A percentile compares a stretch with the other conserved stretches of the same genome.
Evolutionary conservation across 2,329 filamentous ascomycete genomes (phyloP).

Genomic region (Colletotrichum paranaense): DNA sequence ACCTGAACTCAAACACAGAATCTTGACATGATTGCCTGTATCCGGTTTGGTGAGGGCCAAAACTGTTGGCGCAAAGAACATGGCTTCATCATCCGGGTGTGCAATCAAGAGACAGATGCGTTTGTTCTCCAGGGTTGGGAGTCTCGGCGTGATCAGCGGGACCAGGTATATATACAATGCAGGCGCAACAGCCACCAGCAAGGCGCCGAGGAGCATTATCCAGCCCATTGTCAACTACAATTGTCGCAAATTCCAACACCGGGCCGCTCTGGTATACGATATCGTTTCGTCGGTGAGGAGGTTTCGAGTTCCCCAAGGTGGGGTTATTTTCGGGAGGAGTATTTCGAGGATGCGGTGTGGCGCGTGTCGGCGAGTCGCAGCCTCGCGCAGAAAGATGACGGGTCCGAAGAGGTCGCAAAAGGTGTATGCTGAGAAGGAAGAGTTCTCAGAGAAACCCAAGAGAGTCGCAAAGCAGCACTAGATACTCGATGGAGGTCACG

Average conservation of each 20-base stretch:
- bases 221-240: constrained; percentile 38
- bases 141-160: constrained; percentile 58
- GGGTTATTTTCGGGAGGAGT: constrained; percentile 10
- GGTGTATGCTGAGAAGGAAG: neutral
- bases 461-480: neutral
- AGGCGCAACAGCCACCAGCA: constrained; percentile 54
- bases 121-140: constrained; percentile 81
- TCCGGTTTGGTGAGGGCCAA: constrained; percentile 84
- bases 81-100: constrained; percentile 98
- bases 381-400: neutral
- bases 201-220: constrained; percentile 36
- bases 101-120: constrained; percentile 93
- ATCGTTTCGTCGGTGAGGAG: constrained; percentile 9
- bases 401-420: neutral
- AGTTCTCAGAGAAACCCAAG: neutral
- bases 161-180: constrained; percentile 65
- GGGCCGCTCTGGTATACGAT: neutral
- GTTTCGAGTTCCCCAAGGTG: neutral
- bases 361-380: constrained; percentile 7
- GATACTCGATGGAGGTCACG: neutral
- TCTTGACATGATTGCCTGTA: constrained; percentile 90
- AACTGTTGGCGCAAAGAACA: constrained; percentile 96
- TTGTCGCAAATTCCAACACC: neutral
- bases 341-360: constrained; percentile 20
- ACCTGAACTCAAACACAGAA: constrained; percentile 92